phyloP scores from a whole-genome alignment of 257 asterid genomes.

The Solanum virginianum region DNA sequence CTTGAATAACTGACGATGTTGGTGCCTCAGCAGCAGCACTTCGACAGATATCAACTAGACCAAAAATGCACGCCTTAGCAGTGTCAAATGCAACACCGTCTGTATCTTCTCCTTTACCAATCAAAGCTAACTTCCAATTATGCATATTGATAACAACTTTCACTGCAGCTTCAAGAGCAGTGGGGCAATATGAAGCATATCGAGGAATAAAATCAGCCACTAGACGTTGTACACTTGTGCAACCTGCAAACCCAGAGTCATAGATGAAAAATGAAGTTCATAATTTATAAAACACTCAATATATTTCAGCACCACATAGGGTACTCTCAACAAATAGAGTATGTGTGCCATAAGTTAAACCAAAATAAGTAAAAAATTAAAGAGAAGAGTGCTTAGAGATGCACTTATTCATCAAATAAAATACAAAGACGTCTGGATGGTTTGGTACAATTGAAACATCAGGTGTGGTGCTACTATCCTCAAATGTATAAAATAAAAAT shows the following conservation, averaged over 20 bases:
- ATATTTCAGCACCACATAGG: background rate
- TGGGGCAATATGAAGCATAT: conserved; percentile 62
- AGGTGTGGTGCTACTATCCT: background rate
- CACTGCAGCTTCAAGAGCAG: conserved; percentile 77
- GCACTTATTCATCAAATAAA: background rate
- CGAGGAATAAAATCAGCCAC: conserved; percentile 65
- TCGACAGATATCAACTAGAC: conserved; percentile 57
- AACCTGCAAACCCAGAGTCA: conserved; percentile 38
- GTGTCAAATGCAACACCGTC: conserved; percentile 72
- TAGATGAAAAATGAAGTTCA: background rate
- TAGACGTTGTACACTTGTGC: conserved; percentile 56
- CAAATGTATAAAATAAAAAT: background rate
- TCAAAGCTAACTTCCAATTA: conserved; percentile 37
- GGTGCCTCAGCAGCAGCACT: conserved; percentile 49
- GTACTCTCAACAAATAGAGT: background rate
- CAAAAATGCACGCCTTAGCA: conserved; percentile 69
- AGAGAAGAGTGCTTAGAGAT: background rate
- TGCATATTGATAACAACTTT: conserved; percentile 51
- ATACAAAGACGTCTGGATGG: background rate
- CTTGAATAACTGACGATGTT: conserved; percentile 44
- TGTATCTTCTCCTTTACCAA: conserved; percentile 50
- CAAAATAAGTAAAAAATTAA: background rate
- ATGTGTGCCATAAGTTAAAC: background rate
- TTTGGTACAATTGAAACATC: background rate
- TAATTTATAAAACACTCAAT: background rate